A percentile compares a stretch with the other conserved stretches of the same genome.
phyloP scores from a whole-genome alignment of 2,329 filamentous ascomycete genomes.

The Triangularia verruculosa region DNA sequence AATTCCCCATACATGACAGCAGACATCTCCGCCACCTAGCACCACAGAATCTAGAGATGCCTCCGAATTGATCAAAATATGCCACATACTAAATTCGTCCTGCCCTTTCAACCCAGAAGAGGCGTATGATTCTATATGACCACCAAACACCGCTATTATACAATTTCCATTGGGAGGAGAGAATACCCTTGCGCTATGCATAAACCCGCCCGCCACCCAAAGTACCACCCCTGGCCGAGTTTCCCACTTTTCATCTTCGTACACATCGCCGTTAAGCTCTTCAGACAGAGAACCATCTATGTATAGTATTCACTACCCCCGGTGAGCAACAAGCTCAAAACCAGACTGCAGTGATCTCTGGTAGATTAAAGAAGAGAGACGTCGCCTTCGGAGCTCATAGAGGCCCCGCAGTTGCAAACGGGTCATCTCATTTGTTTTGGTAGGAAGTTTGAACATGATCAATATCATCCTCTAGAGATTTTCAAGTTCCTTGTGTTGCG shows the following conservation, averaged over 20 bases:
- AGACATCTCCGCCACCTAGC: background rate
- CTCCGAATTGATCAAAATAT: background rate
- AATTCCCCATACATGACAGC: background rate
- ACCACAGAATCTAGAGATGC: background rate
- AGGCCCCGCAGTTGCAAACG: background rate
- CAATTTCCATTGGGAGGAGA: slow-evolving; percentile 46
- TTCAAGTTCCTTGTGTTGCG: slow-evolving; percentile 15
- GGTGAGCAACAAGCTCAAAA: slow-evolving; percentile 15
- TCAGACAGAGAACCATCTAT: background rate
- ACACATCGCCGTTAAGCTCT: slow-evolving; percentile 15
- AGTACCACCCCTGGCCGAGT: slow-evolving; percentile 12
- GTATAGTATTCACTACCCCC: slow-evolving; percentile 6
- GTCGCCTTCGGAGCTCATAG: background rate
- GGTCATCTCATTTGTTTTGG: background rate
- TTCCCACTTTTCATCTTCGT: slow-evolving; percentile 15
- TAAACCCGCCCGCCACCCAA: slow-evolving; percentile 14
- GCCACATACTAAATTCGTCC: slow-evolving; percentile 16
- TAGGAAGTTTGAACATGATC: background rate
- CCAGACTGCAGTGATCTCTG: slow-evolving; percentile 19
- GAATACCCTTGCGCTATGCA: slow-evolving; percentile 45
- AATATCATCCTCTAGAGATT: slow-evolving; percentile 11
- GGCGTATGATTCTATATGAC: background rate
- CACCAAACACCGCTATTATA: slow-evolving; percentile 42
- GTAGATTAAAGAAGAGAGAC: slow-evolving; percentile 21
- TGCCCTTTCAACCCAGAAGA: background rate